Base-by-base conservation (phyloP, 83 land plant species). In the Thuja plicata region DNA sequence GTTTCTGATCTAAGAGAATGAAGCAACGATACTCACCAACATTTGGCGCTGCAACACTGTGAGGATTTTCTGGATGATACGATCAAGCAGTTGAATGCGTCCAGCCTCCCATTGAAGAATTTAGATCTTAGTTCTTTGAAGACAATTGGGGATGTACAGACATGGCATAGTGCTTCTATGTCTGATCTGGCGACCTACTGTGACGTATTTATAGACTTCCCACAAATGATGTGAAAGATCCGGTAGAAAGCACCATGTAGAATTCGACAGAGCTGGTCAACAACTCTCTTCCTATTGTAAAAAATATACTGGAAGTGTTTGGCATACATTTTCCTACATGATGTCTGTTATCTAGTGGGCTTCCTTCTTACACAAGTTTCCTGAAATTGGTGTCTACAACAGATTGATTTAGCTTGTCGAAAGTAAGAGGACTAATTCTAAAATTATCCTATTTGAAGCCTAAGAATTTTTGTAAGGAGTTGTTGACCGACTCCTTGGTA, bases 201-300 rank as follows among this genome's bases (percentile, higher is more conserved):
- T 73, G 92, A 91, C 66, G 93, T 89, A 46, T 52, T 93, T 50
- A 80, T 76, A 37, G 80, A 37, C 76, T 76, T 74, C 43, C 16
- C 82, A 48, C 62, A 32, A 83, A 48, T 48, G 85, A 83, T 11
- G 85, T n/a, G 34, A 30, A 48, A 5, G 32, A 32, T 30, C 85
- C 3, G 85, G 34, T 83, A 7, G 35, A 83, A 30, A 83, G 85
- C 54, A 48, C 15, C 34, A 54, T 89, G 70, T 3, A 38, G 15
- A 87, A 87, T 60, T 88, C 89, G 84, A 82, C 90, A 1, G 71
- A 84, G 17, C 88, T 93, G 19, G 89, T 92, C 32, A 95, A 95
- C 83, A 95, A 92, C 82, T 88, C 92, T 24, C 89, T 95, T 12
- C 93, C 93, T 27, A 87, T 95, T 89, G 85, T 88, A 10, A 92